Percentiles rank a stretch among this genome's conserved stretches.
Evolutionary conservation across 192 early-diverging fungal species (phyloP).

Genomic region (Obelidium mucronatum): DNA sequence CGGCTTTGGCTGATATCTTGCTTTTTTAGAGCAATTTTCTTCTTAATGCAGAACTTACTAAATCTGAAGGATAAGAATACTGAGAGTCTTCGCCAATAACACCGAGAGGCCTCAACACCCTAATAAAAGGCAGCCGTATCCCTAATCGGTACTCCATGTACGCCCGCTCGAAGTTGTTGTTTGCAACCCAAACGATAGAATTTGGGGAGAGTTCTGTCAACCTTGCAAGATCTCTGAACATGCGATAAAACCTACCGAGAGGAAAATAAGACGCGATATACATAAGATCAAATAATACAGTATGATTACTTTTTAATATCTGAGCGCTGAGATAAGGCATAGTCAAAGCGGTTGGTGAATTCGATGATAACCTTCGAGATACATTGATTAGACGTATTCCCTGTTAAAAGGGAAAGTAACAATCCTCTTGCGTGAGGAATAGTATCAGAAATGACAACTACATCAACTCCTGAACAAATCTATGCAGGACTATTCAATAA

Average conservation of each 20-base stretch:
- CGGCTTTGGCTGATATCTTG: not conserved
- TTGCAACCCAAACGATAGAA: constrained; percentile 14
- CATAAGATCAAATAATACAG: too few species aligned
- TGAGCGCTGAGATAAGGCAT: not conserved
- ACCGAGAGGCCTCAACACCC: constrained; percentile 20
- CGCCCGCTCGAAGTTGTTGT: constrained; percentile 32
- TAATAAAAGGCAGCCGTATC: constrained; percentile 8
- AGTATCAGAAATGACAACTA: constrained; percentile 20
- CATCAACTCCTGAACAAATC: constrained; percentile 12
- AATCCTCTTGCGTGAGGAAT: constrained; percentile 28
- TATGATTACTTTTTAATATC: not conserved
- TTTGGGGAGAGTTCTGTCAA: not conserved
- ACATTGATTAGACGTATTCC: not conserved
- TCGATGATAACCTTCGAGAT: constrained; percentile 21
- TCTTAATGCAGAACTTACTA: not conserved
- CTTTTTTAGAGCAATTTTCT: not conserved
- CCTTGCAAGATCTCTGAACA: constrained; percentile 10
- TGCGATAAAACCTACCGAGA: not conserved
- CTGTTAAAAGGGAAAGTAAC: constrained; percentile 1
- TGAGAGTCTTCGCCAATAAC: not conserved
- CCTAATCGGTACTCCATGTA: constrained; percentile 19
- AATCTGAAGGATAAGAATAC: not conserved
- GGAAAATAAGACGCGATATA: too few species aligned
- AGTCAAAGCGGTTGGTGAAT: constrained; percentile 33
- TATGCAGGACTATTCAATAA: not conserved